phyloP scores from a whole-genome alignment of 2,329 filamentous ascomycete species.

The Xylariales sp. region DNA sequence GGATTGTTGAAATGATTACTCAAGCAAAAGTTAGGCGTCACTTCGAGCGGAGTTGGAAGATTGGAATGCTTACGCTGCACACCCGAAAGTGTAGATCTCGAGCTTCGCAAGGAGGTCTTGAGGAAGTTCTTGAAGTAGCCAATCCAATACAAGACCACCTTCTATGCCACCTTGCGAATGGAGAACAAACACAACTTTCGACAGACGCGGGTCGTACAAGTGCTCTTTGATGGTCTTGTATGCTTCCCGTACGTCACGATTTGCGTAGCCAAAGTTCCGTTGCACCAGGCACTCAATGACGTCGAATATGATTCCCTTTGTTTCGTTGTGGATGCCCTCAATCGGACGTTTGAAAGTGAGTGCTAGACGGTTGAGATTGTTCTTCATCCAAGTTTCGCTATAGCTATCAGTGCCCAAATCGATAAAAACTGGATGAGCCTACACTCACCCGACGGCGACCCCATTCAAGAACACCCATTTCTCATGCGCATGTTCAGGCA shows the following conservation, averaged over 20 bases:
- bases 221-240: conserved; percentile 58
- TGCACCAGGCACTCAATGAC: conserved; percentile 74
- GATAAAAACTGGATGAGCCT: not conserved
- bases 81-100: conserved; percentile 75
- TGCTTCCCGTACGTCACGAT: conserved; percentile 59
- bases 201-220: conserved; percentile 56
- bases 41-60: not conserved
- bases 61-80: conserved; percentile 45
- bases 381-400: conserved; percentile 62
- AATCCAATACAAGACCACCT: conserved; percentile 68
- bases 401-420: not conserved
- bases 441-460: conserved; percentile 54
- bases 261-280: conserved; percentile 69
- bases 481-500: conserved; percentile 54
- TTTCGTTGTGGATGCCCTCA: conserved; percentile 71
- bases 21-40: not conserved
- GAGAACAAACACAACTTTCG: conserved; percentile 68
- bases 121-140: conserved; percentile 68
- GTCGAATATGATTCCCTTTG: conserved; percentile 70
- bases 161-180: conserved; percentile 78
- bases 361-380: conserved; percentile 66
- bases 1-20: conserved; percentile 77
- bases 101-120: conserved; percentile 62
- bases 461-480: conserved; percentile 81
- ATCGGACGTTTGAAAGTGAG: conserved; percentile 68